Base-by-base conservation (phyloP, 345 rosid species). In the Conringia planisiliqua region DNA sequence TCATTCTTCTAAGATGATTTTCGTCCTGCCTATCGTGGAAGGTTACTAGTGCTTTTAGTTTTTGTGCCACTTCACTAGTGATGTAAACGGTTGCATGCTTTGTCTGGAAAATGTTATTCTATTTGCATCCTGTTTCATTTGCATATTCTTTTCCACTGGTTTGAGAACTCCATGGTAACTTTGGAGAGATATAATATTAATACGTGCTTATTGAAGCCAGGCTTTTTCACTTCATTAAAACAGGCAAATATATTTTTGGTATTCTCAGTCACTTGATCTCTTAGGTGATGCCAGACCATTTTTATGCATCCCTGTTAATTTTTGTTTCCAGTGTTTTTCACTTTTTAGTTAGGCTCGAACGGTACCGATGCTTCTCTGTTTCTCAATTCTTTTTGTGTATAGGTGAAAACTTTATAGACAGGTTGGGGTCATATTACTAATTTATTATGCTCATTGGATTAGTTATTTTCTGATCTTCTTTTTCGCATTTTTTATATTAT, bases 121-220 rank as follows among this genome's bases (percentile, higher is more conserved):
- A 78, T 83, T 62, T 16, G 70, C 72, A 50, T 56, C 73, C 64
- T 83, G 39, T 78, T 72, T 74, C 73, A 83, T 80, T 65, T 88
- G 82, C 80, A 66, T 80, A 77, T 83, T 33, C n/a, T 79, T 79
- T 76, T 76, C 73, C 38, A 75, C 76, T 80, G 78, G 67, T 79
- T 75, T 84, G 87, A 79, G 80, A 80, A 80, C 71, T 70, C 70
- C 82, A 74, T 87, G 83, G 86, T 78, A 85, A 80, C 73, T 88
- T 60, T 66, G 80, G 80, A 81, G 74, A 82, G 61, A 82, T 83
- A 68, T 87, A 73, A 76, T n/a, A n/a, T n/a, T n/a, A n/a, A n/a
- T n/a, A n/a, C 10, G 26, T 44, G 67, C 32, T 33, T 47, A 66
- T 27, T 18, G 16, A 66, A 47, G 58, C 12, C 61, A 85, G 78